Evolutionary conservation across 352 stramenopile species (phyloP).

Genomic region (Phytophthora multivora): DNA sequence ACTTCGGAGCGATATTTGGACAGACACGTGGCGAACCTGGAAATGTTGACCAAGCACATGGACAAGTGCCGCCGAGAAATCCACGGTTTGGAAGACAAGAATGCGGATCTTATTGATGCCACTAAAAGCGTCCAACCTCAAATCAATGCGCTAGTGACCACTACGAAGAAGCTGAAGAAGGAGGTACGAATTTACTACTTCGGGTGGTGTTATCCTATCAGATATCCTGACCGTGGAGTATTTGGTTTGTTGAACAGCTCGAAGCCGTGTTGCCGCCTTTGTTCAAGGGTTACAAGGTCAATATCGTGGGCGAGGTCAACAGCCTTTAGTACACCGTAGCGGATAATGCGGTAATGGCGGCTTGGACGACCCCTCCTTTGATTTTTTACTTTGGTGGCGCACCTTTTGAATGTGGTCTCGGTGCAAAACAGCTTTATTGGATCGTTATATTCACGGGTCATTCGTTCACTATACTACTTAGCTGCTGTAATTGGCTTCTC

Average conservation of each 20-base stretch:
- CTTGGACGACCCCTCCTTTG: too few relatives aligned
- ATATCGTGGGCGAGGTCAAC: constrained; percentile 85
- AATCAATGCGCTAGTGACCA: constrained; percentile 49
- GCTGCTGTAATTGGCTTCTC: constrained; percentile 4
- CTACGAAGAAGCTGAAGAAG: constrained; percentile 75
- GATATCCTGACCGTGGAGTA: constrained; percentile 5
- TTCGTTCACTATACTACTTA: constrained; percentile 20
- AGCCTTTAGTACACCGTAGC: constrained; percentile 43
- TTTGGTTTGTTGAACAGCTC: constrained; percentile 36
- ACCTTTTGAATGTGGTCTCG: not conserved
- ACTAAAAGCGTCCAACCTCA: constrained; percentile 58
- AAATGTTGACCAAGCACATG: constrained; percentile 76
- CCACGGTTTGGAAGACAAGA: constrained; percentile 71
- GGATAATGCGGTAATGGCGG: constrained; percentile 1
- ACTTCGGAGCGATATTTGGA: constrained; percentile 77
- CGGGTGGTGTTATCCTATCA: not conserved
- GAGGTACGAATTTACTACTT: constrained; percentile 60
- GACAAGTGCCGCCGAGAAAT: constrained; percentile 78
- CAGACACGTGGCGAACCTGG: constrained; percentile 66
- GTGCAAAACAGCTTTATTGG: constrained; percentile 25
- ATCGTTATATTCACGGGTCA: constrained; percentile 17
- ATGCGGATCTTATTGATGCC: constrained; percentile 65
- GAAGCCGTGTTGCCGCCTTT: constrained; percentile 60
- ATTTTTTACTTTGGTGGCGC: too few relatives aligned
- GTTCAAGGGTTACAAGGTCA: constrained; percentile 83